Percentiles rank a stretch among this genome's conserved stretches.
phyloP scores from a whole-genome alignment of 805 yeast species.

The Aciculoconidium aculeatum region DNA sequence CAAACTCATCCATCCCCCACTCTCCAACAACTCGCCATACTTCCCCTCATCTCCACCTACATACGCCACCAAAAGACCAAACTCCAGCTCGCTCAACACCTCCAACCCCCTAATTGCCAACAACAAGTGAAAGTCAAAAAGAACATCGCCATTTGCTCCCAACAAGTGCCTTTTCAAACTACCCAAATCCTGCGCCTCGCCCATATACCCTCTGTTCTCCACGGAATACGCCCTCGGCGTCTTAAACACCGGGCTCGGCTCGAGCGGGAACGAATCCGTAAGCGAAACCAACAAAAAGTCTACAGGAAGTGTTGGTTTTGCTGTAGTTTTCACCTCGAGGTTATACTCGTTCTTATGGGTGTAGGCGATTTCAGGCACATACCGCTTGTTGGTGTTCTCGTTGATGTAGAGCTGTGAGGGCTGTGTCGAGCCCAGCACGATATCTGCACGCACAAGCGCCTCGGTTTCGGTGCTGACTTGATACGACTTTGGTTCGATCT shows the following conservation, averaged over 20 bases:
- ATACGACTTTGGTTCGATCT: constrained; percentile 84
- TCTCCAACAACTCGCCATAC: constrained; percentile 47
- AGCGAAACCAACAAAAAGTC: constrained; percentile 64
- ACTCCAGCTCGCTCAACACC: constrained; percentile 54
- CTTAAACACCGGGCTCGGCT: constrained; percentile 47
- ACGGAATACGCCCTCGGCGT: constrained; percentile 52
- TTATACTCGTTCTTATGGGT: constrained; percentile 83
- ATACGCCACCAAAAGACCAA: constrained; percentile 40
- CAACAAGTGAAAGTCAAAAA: constrained; percentile 76
- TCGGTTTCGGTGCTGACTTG: constrained; percentile 89
- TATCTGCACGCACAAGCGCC: constrained; percentile 79
- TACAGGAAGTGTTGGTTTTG: constrained; percentile 25
- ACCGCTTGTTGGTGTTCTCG: constrained; percentile 63
- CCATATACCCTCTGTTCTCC: constrained; percentile 73
- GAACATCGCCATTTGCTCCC: constrained; percentile 21
- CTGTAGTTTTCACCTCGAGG: constrained; percentile 72
- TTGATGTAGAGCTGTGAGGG: constrained; percentile 83
- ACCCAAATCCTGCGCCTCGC: constrained; percentile 63
- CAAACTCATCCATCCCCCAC: constrained; percentile 81
- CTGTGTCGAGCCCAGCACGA: constrained; percentile 82
- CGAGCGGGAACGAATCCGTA: constrained; percentile 87
- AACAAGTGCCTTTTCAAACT: constrained; percentile 49
- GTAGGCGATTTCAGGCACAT: constrained; percentile 93
- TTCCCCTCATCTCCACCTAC: constrained; percentile 41
- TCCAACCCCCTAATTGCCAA: constrained; percentile 51